Evolutionary conservation across 108 stramenopile genomes (phyloP).

Genomic region (Aurantiochytrium sp.): DNA sequence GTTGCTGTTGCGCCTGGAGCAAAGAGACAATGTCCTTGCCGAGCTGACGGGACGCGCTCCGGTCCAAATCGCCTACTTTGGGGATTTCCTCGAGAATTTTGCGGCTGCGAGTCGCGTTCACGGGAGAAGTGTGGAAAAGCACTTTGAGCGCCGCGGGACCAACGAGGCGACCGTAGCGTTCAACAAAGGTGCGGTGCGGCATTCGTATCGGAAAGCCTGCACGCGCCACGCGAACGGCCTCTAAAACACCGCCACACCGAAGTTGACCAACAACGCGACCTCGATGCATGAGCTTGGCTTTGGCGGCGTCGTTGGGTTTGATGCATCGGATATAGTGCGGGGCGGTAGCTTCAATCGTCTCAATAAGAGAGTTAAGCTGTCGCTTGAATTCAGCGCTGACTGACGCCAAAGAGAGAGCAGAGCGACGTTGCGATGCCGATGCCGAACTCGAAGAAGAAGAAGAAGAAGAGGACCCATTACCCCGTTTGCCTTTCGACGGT

Average conservation of each 20-base stretch:
- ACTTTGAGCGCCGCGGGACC: not conserved
- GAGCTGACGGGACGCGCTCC: not conserved
- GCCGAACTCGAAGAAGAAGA: too few species aligned
- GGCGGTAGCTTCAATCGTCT: conserved; percentile 75
- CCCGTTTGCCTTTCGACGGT: not conserved
- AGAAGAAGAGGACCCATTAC: too few species aligned
- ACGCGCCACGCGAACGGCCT: conserved; percentile 89
- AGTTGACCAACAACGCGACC: conserved; percentile 74
- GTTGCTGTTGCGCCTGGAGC: not conserved
- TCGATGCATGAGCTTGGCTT: conserved; percentile 55
- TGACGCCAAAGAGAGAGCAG: not conserved
- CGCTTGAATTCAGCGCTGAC: not conserved
- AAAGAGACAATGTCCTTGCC: not conserved
- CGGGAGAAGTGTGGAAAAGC: not conserved
- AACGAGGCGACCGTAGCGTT: conserved; percentile 51
- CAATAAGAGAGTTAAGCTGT: conserved; percentile 40
- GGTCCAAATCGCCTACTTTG: not conserved
- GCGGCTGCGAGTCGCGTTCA: not conserved
- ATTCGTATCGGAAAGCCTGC: conserved; percentile 89
- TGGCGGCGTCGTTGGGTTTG: conserved; percentile 75
- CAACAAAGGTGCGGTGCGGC: conserved; percentile 73
- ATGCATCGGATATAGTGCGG: conserved; percentile 97
- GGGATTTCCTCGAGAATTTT: not conserved
- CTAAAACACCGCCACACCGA: conserved; percentile 84
- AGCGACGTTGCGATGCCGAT: not conserved